These are phyloP conservation scores for Phytopythium litorale DNA, from an alignment of 352 stramenopile genomes.

Conservation along the genomic window DNA sequence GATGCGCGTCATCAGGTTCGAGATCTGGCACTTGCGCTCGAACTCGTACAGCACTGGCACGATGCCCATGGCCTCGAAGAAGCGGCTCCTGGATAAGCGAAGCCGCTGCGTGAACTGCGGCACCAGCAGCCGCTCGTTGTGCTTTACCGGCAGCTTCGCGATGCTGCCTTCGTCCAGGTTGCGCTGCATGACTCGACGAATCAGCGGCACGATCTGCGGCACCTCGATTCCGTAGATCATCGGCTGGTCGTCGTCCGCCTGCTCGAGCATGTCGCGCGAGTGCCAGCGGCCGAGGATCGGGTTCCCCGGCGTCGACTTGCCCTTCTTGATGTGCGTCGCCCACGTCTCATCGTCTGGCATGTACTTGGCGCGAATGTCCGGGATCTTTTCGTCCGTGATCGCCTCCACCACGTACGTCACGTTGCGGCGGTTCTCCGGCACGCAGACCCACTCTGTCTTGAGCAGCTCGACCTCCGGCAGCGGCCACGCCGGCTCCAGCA, in stretches of 20 bases:
- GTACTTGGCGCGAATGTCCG: slow-evolving; percentile 43
- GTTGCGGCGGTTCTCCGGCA: slow-evolving; percentile 65
- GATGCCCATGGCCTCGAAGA: slow-evolving; percentile 78
- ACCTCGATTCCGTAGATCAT: slow-evolving; percentile 71
- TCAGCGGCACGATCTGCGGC: slow-evolving; percentile 73
- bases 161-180: slow-evolving; percentile 60
- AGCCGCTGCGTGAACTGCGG: slow-evolving; percentile 69
- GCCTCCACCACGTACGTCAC: slow-evolving; percentile 63
- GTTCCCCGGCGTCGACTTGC: slow-evolving; percentile 61
- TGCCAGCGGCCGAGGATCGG: slow-evolving; percentile 81
- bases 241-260: slow-evolving; percentile 51
- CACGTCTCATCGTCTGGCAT: slow-evolving; percentile 45
- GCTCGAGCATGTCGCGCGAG: slow-evolving; percentile 49
- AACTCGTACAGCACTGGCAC: slow-evolving; percentile 86
- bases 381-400: slow-evolving; percentile 35
- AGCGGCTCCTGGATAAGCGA: slow-evolving; percentile 59
- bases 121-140: slow-evolving; percentile 75
- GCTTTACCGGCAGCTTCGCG: slow-evolving; percentile 51
- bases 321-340: slow-evolving; percentile 50
- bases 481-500: slow-evolving; percentile 72
- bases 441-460: slow-evolving; percentile 63
- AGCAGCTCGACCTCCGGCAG: slow-evolving; percentile 17
- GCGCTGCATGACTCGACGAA: slow-evolving; percentile 79
- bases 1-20: slow-evolving; percentile 78
- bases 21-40: slow-evolving; percentile 87